phyloP scores from a whole-genome alignment of 257 asterid genomes.

The Scutellaria galericulata region DNA sequence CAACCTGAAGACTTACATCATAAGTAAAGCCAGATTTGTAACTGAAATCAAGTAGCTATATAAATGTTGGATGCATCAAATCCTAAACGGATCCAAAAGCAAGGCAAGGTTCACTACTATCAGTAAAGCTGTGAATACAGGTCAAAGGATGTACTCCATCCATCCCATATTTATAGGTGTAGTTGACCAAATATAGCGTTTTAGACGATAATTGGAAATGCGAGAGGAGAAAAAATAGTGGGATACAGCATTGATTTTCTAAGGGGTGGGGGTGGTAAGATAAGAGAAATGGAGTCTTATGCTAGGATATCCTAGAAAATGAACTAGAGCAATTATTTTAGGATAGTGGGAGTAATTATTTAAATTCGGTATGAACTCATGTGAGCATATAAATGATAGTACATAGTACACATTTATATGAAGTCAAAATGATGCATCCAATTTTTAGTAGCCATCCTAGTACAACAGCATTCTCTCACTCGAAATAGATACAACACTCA shows the following conservation, averaged over 20 bases:
- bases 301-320: background rate
- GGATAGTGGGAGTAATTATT: no score
- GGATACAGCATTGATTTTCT: background rate
- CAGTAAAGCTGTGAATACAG: conserved; percentile 17
- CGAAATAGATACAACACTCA: background rate
- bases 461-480: conserved; percentile 3
- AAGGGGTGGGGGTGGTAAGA: no score
- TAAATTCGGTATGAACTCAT: background rate
- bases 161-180: background rate
- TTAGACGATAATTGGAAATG: conserved; percentile 13
- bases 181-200: conserved; percentile 2
- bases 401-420: background rate
- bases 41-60: conserved; percentile 16
- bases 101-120: conserved; percentile 19
- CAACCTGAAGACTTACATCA: conserved; percentile 62
- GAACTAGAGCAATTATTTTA: background rate
- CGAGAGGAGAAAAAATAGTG: background rate
- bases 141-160: background rate
- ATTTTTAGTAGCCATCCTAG: conserved; percentile 6
- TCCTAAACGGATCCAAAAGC: conserved; percentile 18
- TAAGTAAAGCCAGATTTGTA: conserved; percentile 32
- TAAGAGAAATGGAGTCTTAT: no score
- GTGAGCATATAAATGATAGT: conserved; percentile 4
- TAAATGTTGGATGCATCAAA: conserved; percentile 29
- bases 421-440: background rate